phyloP scores from a whole-genome alignment of 352 stramenopile species.

The Blastocystis sp. region DNA sequence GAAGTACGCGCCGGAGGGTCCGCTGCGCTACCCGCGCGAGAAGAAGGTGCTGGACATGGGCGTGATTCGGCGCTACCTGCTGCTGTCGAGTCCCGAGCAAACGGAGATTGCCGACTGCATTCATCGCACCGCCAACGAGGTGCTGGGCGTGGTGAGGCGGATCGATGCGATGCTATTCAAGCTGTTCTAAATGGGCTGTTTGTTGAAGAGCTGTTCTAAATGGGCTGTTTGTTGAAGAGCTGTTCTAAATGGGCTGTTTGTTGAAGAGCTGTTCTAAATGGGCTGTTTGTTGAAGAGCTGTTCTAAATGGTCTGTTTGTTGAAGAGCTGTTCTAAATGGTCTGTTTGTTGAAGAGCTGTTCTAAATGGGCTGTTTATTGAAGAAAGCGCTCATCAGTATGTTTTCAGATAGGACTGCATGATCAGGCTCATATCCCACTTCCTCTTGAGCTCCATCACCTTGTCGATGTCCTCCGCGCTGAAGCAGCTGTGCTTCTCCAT shows the following conservation, averaged over 20 bases:
- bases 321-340: neutral
- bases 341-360: too few species aligned
- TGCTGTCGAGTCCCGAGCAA: slow-evolving; percentile 27
- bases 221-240: neutral
- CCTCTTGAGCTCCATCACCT: slow-evolving; percentile 7
- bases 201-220: slow-evolving; percentile 20
- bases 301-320: neutral
- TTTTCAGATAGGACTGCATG: slow-evolving; percentile 22
- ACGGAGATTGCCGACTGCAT: slow-evolving; percentile 28
- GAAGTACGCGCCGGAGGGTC: slow-evolving; percentile 28
- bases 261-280: slow-evolving; percentile 2
- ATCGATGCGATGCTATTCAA: slow-evolving; percentile 21
- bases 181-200: slow-evolving; percentile 19
- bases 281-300: neutral
- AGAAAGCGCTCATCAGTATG: slow-evolving; percentile 11
- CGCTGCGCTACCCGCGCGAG: slow-evolving; percentile 24
- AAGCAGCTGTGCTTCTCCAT: slow-evolving; percentile 26
- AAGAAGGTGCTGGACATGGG: slow-evolving; percentile 61
- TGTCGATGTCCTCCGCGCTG: neutral
- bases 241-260: slow-evolving; percentile 24
- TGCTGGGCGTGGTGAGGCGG: slow-evolving; percentile 9
- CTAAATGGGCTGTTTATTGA: neutral
- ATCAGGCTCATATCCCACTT: slow-evolving; percentile 36
- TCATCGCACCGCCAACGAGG: slow-evolving; percentile 1
- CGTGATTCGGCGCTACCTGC: slow-evolving; percentile 46